Evolutionary conservation across 352 stramenopile genomes (phyloP).

Genomic region (Peronospora destructor): DNA sequence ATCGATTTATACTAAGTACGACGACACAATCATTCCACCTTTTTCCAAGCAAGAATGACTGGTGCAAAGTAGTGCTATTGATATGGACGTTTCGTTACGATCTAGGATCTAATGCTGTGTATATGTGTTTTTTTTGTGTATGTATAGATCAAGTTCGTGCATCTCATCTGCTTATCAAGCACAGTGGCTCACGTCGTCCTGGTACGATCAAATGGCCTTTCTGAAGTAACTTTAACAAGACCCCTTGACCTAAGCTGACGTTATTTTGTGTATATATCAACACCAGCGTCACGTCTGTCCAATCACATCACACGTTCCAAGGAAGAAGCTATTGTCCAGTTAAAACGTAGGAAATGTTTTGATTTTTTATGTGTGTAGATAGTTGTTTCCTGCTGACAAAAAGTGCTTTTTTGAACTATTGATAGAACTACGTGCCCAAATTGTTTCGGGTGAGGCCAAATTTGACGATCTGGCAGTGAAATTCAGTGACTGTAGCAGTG

Average conservation of each 20-base stretch:
- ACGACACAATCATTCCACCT: slow-evolving; percentile 1
- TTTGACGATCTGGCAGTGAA: slow-evolving; percentile 76
- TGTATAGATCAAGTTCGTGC: slow-evolving; percentile 64
- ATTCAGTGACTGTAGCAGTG: slow-evolving; percentile 82
- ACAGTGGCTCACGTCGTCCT: slow-evolving; percentile 83
- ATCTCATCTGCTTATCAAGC: slow-evolving; percentile 93
- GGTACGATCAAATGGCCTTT: slow-evolving; percentile 21
- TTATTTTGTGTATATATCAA: slow-evolving; percentile 1
- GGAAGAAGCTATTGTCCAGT: slow-evolving; percentile 81
- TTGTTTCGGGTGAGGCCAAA: slow-evolving; percentile 67
- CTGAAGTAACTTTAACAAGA: too few relatives aligned
- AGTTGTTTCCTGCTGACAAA: too few relatives aligned
- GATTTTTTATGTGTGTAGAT: too few relatives aligned
- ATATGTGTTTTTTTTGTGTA: not conserved
- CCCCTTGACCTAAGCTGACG: too few relatives aligned
- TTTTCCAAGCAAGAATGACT: slow-evolving; percentile 20
- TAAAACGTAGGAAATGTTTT: slow-evolving; percentile 62
- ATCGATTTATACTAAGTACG: slow-evolving; percentile 3
- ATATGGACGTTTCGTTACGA: not conserved
- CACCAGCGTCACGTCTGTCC: slow-evolving; percentile 85
- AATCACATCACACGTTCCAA: slow-evolving; percentile 88
- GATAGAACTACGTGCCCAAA: slow-evolving; percentile 73
- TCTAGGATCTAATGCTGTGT: slow-evolving; percentile 5
- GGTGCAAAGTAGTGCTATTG: slow-evolving; percentile 17
- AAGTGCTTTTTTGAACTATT: too few relatives aligned